phyloP scores from a whole-genome alignment of 441 rosid species.

The Populus tomentosa region DNA sequence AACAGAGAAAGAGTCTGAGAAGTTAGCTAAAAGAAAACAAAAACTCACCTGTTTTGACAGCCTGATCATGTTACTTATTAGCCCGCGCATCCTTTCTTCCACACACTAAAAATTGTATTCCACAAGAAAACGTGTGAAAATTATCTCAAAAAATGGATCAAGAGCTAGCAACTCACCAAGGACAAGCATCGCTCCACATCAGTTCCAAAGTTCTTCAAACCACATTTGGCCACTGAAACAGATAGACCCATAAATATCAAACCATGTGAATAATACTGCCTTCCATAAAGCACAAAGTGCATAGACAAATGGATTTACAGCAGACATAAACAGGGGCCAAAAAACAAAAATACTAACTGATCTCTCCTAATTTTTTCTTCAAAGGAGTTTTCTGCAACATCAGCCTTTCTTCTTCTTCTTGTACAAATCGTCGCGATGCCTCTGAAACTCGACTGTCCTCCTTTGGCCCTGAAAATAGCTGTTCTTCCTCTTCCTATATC shows the following conservation, averaged over 20 bases:
- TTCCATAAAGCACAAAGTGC: slow-evolving; percentile 2
- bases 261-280: slow-evolving; percentile 13
- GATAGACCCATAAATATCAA: slow-evolving; percentile 20
- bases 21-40: background rate
- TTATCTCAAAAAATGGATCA: slow-evolving; percentile 17
- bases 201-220: slow-evolving; percentile 67
- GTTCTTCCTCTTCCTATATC: slow-evolving; percentile 95
- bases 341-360: slow-evolving; percentile 46
- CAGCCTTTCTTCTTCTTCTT: slow-evolving; percentile 91
- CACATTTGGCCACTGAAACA: slow-evolving; percentile 68
- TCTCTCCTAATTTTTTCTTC: slow-evolving; percentile 82
- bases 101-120: slow-evolving; percentile 50
- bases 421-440: slow-evolving; percentile 88
- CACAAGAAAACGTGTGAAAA: slow-evolving; percentile 25
- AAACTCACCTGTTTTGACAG: slow-evolving; percentile 75
- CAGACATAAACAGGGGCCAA: background rate
- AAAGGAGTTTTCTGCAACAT: slow-evolving; percentile 78
- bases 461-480: slow-evolving; percentile 77
- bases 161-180: slow-evolving; percentile 59
- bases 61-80: slow-evolving; percentile 68
- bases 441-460: slow-evolving; percentile 94
- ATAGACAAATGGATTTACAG: background rate
- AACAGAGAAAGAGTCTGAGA: background rate
- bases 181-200: slow-evolving; percentile 92
- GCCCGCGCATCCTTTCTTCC: slow-evolving; percentile 91